Conservation (phyloP, 495 filamentous ascomycete species). For the Elaphomyces granulatus region DNA sequence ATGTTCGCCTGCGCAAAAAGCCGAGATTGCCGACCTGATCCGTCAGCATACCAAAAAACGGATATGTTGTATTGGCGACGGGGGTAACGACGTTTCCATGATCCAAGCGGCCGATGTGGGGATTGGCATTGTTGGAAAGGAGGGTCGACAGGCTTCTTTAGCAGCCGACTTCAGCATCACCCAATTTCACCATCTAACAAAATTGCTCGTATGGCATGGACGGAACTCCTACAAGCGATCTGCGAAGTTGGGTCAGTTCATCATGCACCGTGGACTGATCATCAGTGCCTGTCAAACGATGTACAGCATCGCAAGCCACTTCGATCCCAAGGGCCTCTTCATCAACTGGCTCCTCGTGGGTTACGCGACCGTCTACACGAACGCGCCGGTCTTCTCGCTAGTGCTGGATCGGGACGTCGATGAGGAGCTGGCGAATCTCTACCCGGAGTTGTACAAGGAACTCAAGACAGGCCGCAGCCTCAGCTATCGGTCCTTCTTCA, state of each 20-base stretch:
- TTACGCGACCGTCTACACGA: constrained; percentile 94
- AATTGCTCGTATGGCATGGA: constrained; percentile 95
- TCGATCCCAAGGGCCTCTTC: constrained; percentile 89
- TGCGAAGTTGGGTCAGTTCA: constrained; percentile 93
- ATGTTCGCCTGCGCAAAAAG: constrained; percentile 95
- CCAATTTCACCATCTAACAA: constrained; percentile 92
- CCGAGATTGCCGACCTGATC: constrained; percentile 82
- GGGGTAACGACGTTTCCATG: constrained; percentile 98
- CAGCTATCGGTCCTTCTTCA: constrained; percentile 86
- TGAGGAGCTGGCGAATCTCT: constrained; percentile 80
- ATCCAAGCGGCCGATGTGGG: constrained; percentile 97
- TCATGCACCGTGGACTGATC: constrained; percentile 93
- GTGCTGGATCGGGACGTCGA: constrained; percentile 93
- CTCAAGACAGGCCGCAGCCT: constrained; percentile 71
- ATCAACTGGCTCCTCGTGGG: constrained; percentile 96
- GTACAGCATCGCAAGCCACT: constrained; percentile 82
- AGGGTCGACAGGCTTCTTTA: constrained; percentile 85
- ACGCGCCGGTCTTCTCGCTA: constrained; percentile 85
- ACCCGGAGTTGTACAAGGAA: constrained; percentile 96
- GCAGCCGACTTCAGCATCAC: constrained; percentile 94
- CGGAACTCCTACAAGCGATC: constrained; percentile 92
- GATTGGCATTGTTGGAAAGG: constrained; percentile 95
- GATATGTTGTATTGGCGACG: constrained; percentile 92
- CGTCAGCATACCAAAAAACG: constrained; percentile 84
- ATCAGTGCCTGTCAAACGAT: constrained; percentile 94